Percentiles rank a stretch among this genome's conserved stretches.
Evolutionary conservation across 176 grass and related monocot species (phyloP).

Genomic region (Ensete ventricosum): DNA sequence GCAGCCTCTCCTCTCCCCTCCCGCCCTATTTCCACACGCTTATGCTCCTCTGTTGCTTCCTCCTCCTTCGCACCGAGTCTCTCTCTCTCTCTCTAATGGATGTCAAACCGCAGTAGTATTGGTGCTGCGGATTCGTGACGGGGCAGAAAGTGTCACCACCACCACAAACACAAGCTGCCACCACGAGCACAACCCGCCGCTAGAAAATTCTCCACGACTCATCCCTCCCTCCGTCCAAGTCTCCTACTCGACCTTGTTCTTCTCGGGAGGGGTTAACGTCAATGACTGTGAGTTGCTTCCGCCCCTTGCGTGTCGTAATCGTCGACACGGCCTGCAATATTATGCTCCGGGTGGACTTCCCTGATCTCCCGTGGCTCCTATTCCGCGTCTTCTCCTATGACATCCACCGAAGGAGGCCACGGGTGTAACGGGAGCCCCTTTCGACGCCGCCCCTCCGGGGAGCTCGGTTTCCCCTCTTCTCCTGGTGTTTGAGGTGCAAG

Average conservation of each 20-base stretch:
- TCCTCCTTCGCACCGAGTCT: no score
- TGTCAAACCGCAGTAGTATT: no score
- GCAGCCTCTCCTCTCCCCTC: no score
- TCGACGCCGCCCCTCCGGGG: conserved; percentile 6
- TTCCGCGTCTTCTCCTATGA: conserved; percentile 32
- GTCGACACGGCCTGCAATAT: background rate
- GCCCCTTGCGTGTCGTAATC: background rate
- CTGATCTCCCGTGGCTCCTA: conserved; percentile 39
- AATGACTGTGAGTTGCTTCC: background rate
- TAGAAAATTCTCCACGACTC: background rate
- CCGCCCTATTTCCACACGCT: no score
- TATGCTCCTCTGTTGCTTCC: no score
- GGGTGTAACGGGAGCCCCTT: conserved; percentile 10
- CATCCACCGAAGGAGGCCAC: conserved; percentile 19
- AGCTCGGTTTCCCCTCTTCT: background rate
- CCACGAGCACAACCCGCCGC: background rate
- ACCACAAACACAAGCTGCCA: background rate
- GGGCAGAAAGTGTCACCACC: background rate
- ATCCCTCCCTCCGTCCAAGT: background rate
- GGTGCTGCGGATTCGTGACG: background rate
- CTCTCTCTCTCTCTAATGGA: no score
- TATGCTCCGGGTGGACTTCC: background rate
- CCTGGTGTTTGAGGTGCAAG: background rate
- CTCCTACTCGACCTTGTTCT: background rate
- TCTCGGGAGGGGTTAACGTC: background rate